Percentiles rank a stretch among this genome's conserved stretches.
Conservation (phyloP, 192 early-diverging fungal species). For the Entrophospora sp. region DNA sequence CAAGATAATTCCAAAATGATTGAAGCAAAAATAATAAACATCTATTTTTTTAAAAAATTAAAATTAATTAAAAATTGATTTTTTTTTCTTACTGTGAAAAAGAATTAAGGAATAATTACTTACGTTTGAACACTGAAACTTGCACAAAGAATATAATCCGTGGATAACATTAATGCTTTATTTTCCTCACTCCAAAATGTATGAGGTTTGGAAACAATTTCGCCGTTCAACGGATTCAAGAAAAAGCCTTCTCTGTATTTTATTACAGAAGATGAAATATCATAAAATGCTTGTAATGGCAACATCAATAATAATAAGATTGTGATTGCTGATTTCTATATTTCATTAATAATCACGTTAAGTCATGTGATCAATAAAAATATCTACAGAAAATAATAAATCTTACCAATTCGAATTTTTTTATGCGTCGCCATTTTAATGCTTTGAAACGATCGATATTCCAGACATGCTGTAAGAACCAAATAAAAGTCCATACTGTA, state of each 20-base stretch:
- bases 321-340: constrained; percentile 13
- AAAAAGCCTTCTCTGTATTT: constrained; percentile 33
- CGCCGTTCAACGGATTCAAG: constrained; percentile 14
- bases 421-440: constrained; percentile 7
- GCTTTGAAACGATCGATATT: constrained; percentile 9
- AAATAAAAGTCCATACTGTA: constrained; percentile 1
- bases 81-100: too few species aligned
- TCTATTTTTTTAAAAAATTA: constrained; percentile 17
- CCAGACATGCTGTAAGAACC: constrained; percentile 18
- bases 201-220: constrained; percentile 21
- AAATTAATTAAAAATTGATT: too few species aligned
- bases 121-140: constrained; percentile 36
- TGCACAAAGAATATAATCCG: constrained; percentile 30
- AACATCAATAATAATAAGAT: constrained; percentile 3
- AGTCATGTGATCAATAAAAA: neutral
- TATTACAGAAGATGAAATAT: constrained; percentile 22
- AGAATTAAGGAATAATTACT: neutral
- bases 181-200: constrained; percentile 23
- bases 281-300: constrained; percentile 5
- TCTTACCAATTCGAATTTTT: constrained; percentile 15
- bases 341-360: neutral
- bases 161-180: neutral
- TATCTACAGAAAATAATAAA: neutral
- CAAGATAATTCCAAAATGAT: constrained; percentile 38
- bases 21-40: constrained; percentile 32